Evolutionary conservation across 2,329 filamentous ascomycete species (phyloP), one percentile per base, ranked within the genome.

Genomic region (Trichoderma sp.): DNA sequence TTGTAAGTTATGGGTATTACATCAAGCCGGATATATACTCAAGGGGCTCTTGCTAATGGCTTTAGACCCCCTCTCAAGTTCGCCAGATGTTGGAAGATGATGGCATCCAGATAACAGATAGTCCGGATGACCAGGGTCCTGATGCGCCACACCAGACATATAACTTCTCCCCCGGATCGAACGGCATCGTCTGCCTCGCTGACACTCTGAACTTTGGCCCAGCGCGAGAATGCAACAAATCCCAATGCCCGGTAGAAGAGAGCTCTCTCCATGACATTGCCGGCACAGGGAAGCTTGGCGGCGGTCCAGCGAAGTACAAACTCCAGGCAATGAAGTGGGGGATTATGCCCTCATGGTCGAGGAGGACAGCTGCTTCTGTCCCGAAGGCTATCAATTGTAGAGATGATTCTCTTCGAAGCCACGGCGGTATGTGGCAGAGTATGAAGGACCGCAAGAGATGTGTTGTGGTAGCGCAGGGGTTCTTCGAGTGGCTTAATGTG

Each of bases 291-390:
- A 59, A 63, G 39, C 62, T 45, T 45, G 26, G 28, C 43, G 24
- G 15, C 7, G 44, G n/a, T 10, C 15, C 44, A 19, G 82, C 82
- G 10, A 87, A 79, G 69, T 97, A 96, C 79, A 94, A 91, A 76
- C 80, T 99, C 9, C 93, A 97, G 75, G 83, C 88, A 2, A 98
- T 98, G 91, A 94, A 92, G 83, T 99, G 95, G 95, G 95, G 94
- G 0, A 83, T 99, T 7, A 83, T 98, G 15, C 94, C 95, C 0
- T 97, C 90, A 76, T 98, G 94, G 94, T 96, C 91, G 3, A 96
- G 94, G 78, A 84, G 89, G 14, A 88, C 88, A 60, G 91, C 92
- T 0, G 88, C 92, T 72, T 94, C 95, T 72, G 83, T 85, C 28
- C 87, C 88, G 1, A 92, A 90, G 73, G 97, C 93, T 0, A 98